Evolutionary conservation across 2,329 filamentous ascomycete species (phyloP), one percentile per base, ranked within the genome.

Genomic region (Penicillium sp.): DNA sequence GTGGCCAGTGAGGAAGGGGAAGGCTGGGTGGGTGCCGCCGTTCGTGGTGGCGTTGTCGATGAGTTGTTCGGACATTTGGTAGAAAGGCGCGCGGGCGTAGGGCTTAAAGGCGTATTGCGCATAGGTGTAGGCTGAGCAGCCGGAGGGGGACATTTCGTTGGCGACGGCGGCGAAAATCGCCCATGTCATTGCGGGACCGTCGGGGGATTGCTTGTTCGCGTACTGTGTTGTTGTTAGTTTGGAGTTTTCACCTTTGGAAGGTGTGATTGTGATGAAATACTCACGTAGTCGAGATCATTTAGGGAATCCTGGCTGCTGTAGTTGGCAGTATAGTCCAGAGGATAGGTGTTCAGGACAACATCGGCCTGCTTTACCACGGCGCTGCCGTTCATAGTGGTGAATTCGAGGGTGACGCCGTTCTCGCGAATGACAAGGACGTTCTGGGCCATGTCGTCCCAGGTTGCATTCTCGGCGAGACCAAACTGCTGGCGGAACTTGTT

Each of bases 121-220:
- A 70, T 91, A 91, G 0, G 88, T 90, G 70, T 86, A 90, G 4
- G 85, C 83, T 1, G 87, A 85, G 72, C 89, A 91, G 2, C 89
- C 89, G 2, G 87, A 88, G 1, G 83, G 84, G 1, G 86, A 87
- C 11, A 90, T 80, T 52, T 85, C 81, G 59, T 87, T 89, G 14
- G 88, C 87, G 33, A 87, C 85, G 52, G 90, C 84, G 51, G 85
- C 85, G 73, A 89, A 90, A 10, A 89, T 85, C 10, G 86, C 86
- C 73, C 89, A 91, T 1, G 89, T 91, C 89, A 91, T 91, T 3
- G 85, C 89, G 1, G 89, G 89, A 0, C 89, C 89, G 65, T 89
- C 83, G 1, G 83, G 77, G 1, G 87, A 89, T 73, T 91, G 88
- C 57, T 87, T 88, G 48, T 85, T 85, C 4, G 89, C 87, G 68